These are phyloP conservation scores for Volvox africanus DNA, from an alignment of 139 green algal genomes.

Conservation along the genomic window DNA sequence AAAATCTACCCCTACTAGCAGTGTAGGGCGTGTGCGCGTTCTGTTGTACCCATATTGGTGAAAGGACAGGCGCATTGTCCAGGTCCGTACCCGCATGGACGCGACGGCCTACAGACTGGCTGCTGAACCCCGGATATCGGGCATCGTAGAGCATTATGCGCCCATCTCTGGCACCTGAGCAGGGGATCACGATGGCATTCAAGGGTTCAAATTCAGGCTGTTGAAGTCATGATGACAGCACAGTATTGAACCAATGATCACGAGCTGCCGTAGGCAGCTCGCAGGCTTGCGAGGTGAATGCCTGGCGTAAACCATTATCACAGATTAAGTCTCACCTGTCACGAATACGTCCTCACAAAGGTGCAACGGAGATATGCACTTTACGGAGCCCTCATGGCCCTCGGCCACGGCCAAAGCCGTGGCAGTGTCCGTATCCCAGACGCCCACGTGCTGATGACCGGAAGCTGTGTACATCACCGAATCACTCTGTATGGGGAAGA, in stretches of 20 bases:
- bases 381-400: constrained; percentile 83
- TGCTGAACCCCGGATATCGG: constrained; percentile 40
- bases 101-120: neutral
- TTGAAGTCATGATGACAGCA: no score
- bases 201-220: no score
- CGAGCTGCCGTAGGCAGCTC: no score
- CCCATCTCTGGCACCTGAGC: constrained; percentile 77
- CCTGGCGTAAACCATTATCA: no score
- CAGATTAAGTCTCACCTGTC: constrained; percentile 62
- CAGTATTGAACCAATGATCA: no score
- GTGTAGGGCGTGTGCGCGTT: neutral
- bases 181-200: no score
- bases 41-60: neutral
- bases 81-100: neutral
- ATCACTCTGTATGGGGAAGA: neutral
- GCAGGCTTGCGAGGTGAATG: no score
- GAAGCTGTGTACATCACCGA: constrained; percentile 78
- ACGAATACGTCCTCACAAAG: constrained; percentile 73
- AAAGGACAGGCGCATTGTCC: constrained; percentile 2
- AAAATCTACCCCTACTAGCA: neutral
- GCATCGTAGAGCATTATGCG: constrained; percentile 83
- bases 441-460: constrained; percentile 75
- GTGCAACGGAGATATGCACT: constrained; percentile 65
- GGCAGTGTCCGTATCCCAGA: constrained; percentile 78
- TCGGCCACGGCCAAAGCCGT: constrained; percentile 56